Percentiles rank a stretch among this genome's conserved stretches.
phyloP scores from a whole-genome alignment of 2,329 filamentous ascomycete genomes.

The Huntiella decipiens region DNA sequence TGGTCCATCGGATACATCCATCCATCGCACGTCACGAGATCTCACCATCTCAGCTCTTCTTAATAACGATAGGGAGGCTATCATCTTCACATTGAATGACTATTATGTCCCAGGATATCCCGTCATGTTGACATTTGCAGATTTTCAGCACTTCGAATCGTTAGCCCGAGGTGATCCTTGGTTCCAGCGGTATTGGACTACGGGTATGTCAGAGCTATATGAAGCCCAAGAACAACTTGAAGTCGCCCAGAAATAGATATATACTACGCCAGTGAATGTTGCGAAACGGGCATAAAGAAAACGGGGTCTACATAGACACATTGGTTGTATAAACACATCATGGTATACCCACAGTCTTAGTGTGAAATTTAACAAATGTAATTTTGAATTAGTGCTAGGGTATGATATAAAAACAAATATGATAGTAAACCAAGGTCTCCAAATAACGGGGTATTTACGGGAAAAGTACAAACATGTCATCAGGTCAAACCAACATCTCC shows the following conservation, averaged over 20 bases:
- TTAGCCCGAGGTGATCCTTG: background rate
- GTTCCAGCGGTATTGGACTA: background rate
- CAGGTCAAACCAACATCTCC: no score
- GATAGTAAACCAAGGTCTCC: background rate
- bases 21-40: no score
- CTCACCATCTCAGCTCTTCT: background rate
- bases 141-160: background rate
- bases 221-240: background rate
- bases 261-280: background rate
- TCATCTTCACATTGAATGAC: background rate
- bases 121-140: background rate
- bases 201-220: background rate
- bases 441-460: background rate
- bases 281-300: no score
- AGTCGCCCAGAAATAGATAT: background rate
- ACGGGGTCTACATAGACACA: no score
- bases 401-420: background rate
- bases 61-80: background rate
- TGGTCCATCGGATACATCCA: no score
- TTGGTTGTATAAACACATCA: background rate
- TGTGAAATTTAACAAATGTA: background rate
- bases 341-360: background rate
- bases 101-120: background rate
- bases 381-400: constrained; percentile 1
- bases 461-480: background rate